A percentile compares a stretch with the other conserved stretches of the same genome.
Evolutionary conservation across 2,329 filamentous ascomycete genomes (phyloP).

Genomic region (Epichloe festucae): DNA sequence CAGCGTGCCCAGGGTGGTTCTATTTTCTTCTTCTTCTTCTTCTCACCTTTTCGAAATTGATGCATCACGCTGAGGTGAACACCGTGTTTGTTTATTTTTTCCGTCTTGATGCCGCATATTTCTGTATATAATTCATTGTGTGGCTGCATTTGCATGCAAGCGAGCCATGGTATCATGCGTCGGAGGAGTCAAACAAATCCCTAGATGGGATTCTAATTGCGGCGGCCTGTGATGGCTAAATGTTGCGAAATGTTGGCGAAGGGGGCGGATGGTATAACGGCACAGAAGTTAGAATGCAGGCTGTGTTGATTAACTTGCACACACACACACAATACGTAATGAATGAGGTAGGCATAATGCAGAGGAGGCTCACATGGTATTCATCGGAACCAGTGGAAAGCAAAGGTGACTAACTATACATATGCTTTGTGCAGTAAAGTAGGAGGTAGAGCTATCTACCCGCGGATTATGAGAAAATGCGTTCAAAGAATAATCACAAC

Average conservation of each 20-base stretch:
- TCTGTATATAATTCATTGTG: constrained; percentile 3
- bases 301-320: no score
- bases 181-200: not conserved
- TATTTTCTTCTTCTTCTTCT: not conserved
- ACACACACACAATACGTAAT: no score
- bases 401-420: no score
- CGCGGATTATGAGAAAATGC: no score
- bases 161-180: not conserved
- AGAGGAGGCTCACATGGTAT: no score
- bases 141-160: constrained; percentile 3
- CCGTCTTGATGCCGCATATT: constrained; percentile 1
- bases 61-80: not conserved
- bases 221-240: not conserved
- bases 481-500: no score
- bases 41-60: not conserved
- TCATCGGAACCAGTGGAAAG: no score
- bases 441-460: no score
- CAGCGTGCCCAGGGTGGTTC: not conserved
- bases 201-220: not conserved
- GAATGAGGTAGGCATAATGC: no score
- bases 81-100: not conserved
- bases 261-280: not conserved
- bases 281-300: no score
- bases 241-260: not conserved
- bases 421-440: no score